Evolutionary conservation across 108 stramenopile genomes (phyloP).

Genomic region (Cyclotella atomus): DNA sequence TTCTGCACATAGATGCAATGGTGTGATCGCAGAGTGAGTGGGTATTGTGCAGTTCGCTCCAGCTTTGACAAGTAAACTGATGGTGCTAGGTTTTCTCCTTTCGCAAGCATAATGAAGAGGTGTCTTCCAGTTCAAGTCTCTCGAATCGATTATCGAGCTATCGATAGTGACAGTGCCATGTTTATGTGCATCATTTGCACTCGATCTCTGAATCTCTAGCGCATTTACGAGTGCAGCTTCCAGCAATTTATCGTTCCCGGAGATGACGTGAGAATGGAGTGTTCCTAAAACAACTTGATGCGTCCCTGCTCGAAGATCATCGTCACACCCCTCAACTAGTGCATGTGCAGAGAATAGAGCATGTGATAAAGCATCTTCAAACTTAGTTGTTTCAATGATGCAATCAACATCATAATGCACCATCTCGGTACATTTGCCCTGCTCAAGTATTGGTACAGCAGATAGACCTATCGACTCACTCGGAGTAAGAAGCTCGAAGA

Average conservation of each 20-base stretch:
- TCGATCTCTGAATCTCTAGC: conserved; percentile 32
- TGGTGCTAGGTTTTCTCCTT: conserved; percentile 52
- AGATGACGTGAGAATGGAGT: conserved; percentile 73
- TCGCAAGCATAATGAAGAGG: conserved; percentile 81
- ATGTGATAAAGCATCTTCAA: conserved; percentile 59
- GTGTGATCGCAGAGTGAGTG: conserved; percentile 39
- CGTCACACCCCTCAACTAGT: conserved; percentile 1
- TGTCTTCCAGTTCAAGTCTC: conserved; percentile 73
- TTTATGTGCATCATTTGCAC: background rate
- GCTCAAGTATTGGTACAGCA: conserved; percentile 32
- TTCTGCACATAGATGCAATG: conserved; percentile 67
- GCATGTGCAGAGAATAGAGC: conserved; percentile 63
- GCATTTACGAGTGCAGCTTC: conserved; percentile 57
- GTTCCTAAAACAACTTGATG: conserved; percentile 86
- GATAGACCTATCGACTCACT: conserved; percentile 61
- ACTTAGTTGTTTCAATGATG: conserved; percentile 30
- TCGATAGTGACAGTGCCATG: conserved; percentile 31
- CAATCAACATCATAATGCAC: conserved; percentile 15
- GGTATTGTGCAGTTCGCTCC: conserved; percentile 67
- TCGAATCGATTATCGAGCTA: conserved; percentile 59
- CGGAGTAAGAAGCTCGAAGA: conserved; percentile 79
- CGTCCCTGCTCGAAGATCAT: conserved; percentile 51
- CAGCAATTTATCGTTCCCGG: conserved; percentile 56
- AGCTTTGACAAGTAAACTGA: conserved; percentile 61
- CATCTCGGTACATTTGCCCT: conserved; percentile 5